Percentiles rank a stretch among this genome's conserved stretches.
Evolutionary conservation across 1,284 basidiomycete genomes (phyloP).

Genomic region (Pseudozyma pruni): DNA sequence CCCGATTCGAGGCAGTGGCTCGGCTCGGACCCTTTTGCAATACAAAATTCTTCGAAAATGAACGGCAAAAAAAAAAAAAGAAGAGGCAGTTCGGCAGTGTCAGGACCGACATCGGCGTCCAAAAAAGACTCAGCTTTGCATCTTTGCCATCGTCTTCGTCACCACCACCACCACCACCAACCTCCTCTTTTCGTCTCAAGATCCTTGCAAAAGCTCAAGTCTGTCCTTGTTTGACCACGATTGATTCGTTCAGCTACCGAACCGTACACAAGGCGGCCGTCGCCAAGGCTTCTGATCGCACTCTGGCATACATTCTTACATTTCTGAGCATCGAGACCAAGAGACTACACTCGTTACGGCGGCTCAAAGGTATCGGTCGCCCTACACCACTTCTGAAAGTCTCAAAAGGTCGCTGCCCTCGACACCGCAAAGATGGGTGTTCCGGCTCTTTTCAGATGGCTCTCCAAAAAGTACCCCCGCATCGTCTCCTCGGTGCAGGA

Average conservation of each 20-base stretch:
- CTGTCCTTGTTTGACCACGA: neutral
- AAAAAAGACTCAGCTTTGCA: slow-evolving; percentile 1
- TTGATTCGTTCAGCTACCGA: too few relatives aligned
- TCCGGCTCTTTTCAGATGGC: slow-evolving; percentile 67
- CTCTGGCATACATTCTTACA: neutral
- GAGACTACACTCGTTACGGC: too few relatives aligned
- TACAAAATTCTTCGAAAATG: neutral
- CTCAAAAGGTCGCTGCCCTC: neutral
- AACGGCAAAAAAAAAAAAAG: neutral
- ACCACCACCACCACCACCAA: slow-evolving; percentile 6
- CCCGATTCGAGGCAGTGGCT: neutral
- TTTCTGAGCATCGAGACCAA: slow-evolving; percentile 6
- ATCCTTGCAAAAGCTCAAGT: neutral
- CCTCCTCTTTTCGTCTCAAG: neutral
- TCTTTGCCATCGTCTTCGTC: neutral
- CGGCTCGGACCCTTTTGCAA: neutral
- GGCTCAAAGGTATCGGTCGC: too few relatives aligned
- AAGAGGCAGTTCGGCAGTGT: slow-evolving; percentile 1
- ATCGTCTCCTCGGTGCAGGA: slow-evolving; percentile 66
- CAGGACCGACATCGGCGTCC: neutral
- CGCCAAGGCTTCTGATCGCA: neutral
- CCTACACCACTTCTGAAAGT: neutral
- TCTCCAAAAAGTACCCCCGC: slow-evolving; percentile 69
- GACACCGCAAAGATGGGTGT: slow-evolving; percentile 57
- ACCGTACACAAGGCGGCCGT: too few relatives aligned